phyloP scores from a whole-genome alignment of 352 stramenopile genomes.

The Aphanomyces invadans region DNA sequence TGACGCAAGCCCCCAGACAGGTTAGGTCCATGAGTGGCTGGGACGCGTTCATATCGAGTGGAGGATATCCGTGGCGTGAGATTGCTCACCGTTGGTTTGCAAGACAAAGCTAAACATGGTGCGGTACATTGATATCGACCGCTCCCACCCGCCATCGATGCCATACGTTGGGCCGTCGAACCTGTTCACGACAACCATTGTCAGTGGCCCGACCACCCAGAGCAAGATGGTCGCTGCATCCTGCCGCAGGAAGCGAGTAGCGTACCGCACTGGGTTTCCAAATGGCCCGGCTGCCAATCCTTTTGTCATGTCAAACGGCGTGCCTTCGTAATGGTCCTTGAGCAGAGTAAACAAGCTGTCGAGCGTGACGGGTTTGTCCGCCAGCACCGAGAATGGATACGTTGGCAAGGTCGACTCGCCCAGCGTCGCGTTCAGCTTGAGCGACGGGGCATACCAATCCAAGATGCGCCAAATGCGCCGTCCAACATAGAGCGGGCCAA shows the following conservation, averaged over 20 bases:
- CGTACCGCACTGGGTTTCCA: constrained; percentile 80
- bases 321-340: constrained; percentile 88
- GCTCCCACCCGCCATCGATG: constrained; percentile 72
- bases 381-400: constrained; percentile 84
- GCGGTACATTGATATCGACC: constrained; percentile 87
- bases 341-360: constrained; percentile 77
- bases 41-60: too few relatives aligned
- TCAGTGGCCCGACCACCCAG: too few relatives aligned
- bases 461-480: constrained; percentile 87
- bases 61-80: too few relatives aligned
- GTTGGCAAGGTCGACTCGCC: constrained; percentile 33
- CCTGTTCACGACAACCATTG: too few relatives aligned
- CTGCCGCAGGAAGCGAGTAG: constrained; percentile 32
- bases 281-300: constrained; percentile 83
- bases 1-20: too few relatives aligned
- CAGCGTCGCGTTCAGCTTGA: constrained; percentile 57
- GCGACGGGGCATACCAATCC: constrained; percentile 69
- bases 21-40: too few relatives aligned
- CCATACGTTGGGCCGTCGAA: constrained; percentile 38
- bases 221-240: too few relatives aligned
- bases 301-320: constrained; percentile 79
- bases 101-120: constrained; percentile 81
- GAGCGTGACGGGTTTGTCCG: constrained; percentile 48
- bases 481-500: constrained; percentile 63
- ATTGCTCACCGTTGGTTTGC: constrained; percentile 44